Percentiles rank a stretch among this genome's conserved stretches.
These are phyloP conservation scores for Phtheirospermum japonicum DNA, from an alignment of 257 asterid species.

Conservation along the genomic window DNA sequence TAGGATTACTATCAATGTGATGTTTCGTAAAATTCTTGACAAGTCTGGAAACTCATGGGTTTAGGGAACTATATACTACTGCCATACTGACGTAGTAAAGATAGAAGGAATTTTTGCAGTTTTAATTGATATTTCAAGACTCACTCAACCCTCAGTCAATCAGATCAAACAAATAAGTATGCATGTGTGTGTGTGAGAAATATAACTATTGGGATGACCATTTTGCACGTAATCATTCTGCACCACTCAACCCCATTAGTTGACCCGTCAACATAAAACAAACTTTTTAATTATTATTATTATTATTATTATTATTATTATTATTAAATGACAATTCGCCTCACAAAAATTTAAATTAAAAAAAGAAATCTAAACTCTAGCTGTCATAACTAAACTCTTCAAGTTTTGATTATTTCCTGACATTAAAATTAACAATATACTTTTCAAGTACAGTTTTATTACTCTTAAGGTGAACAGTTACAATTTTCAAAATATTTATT, in stretches of 20 bases:
- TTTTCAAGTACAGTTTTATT: too few relatives aligned
- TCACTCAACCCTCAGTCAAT: conserved; percentile 34
- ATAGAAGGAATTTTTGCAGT: conserved; percentile 29
- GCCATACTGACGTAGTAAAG: conserved; percentile 18
- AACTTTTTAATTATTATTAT: not conserved
- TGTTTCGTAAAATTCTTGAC: conserved; percentile 24
- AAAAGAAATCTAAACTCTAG: too few relatives aligned
- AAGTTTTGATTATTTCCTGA: too few relatives aligned
- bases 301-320: too few relatives aligned
- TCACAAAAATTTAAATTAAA: too few relatives aligned
- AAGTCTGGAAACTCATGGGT: not conserved
- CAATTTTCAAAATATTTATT: too few relatives aligned
- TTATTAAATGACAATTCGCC: too few relatives aligned
- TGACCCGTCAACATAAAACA: conserved; percentile 23
- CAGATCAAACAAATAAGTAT: not conserved
- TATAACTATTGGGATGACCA: conserved; percentile 30
- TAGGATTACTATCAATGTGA: conserved; percentile 31
- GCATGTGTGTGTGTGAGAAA: conserved; percentile 11
- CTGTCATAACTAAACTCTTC: too few relatives aligned
- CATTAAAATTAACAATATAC: too few relatives aligned
- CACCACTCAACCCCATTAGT: conserved; percentile 34
- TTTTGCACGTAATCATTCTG: conserved; percentile 45
- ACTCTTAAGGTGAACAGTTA: too few relatives aligned
- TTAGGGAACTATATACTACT: not conserved
- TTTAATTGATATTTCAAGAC: conserved; percentile 30